Evolutionary conservation across 2,329 filamentous ascomycete species (phyloP).

Genomic region (Dothiorella sarmentorum): DNA sequence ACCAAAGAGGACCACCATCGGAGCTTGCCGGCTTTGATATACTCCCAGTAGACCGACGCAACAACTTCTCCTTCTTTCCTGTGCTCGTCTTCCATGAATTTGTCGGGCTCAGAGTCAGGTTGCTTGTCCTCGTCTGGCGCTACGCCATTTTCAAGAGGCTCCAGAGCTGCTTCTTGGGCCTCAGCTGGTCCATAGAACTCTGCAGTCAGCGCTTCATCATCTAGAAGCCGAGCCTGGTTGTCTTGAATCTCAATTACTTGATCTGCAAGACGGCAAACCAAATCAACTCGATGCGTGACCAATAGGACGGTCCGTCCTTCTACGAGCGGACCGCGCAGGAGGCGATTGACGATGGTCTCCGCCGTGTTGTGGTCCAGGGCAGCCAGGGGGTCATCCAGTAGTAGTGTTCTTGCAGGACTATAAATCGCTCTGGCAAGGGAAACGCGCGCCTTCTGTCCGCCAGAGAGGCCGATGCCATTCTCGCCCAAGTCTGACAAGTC

Average conservation of each 20-base stretch:
- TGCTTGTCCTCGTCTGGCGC: conserved; percentile 23
- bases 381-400: conserved; percentile 59
- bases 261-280: conserved; percentile 69
- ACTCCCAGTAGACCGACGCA: conserved; percentile 74
- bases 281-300: conserved; percentile 64
- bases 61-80: conserved; percentile 73
- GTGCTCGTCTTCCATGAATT: conserved; percentile 76
- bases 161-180: not conserved
- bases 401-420: conserved; percentile 51
- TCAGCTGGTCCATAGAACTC: not conserved
- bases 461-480: conserved; percentile 59
- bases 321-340: conserved; percentile 54
- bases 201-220: conserved; percentile 23
- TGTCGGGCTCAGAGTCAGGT: conserved; percentile 50
- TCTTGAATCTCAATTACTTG: conserved; percentile 69
- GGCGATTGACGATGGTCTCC: conserved; percentile 56
- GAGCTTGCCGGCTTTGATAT: conserved; percentile 75
- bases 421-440: conserved; percentile 61
- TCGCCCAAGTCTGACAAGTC: conserved; percentile 61
- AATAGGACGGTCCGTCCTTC: conserved; percentile 55
- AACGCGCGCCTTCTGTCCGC: conserved; percentile 59
- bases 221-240: conserved; percentile 49
- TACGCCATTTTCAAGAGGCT: conserved; percentile 18
- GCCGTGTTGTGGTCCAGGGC: conserved; percentile 64
- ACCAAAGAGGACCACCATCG: conserved; percentile 69